Evolutionary conservation across 805 yeast species (phyloP).

Genomic region (Lachancea sp.): DNA sequence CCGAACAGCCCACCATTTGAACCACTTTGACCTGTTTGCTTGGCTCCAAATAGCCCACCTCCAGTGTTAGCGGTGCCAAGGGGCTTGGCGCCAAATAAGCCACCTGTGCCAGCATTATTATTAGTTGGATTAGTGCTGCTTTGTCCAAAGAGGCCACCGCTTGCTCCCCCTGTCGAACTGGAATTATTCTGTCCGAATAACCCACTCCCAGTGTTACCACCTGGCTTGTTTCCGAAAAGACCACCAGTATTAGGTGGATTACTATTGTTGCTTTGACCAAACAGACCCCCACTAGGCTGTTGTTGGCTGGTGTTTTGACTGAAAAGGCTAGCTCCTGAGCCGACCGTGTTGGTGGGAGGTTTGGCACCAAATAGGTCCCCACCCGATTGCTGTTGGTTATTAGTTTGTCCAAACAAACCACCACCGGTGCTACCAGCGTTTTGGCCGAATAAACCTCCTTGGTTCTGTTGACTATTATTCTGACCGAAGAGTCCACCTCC

Average conservation of each 20-base stretch:
- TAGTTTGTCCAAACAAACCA: conserved; percentile 33
- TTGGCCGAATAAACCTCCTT: conserved; percentile 9
- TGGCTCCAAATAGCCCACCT: conserved; percentile 28
- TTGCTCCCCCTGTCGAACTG: conserved; percentile 18
- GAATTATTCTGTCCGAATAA: conserved; percentile 26
- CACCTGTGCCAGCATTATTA: conserved; percentile 31
- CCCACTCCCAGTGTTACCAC: conserved; percentile 22
- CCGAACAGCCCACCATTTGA: conserved; percentile 38
- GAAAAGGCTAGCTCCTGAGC: conserved; percentile 32
- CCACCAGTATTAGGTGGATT: conserved; percentile 25
- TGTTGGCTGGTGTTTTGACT: conserved; percentile 30
- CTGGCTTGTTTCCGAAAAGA: conserved; percentile 31
- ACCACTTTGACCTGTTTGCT: conserved; percentile 15
- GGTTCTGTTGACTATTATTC: conserved; percentile 19
- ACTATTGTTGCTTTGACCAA: conserved; percentile 32
- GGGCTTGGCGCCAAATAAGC: conserved; percentile 44
- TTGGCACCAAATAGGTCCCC: conserved; percentile 40
- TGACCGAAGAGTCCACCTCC: conserved; percentile 37
- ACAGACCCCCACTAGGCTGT: conserved; percentile 33
- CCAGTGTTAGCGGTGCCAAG: conserved; percentile 21
- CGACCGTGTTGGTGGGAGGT: conserved; percentile 26
- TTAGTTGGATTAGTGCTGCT: conserved; percentile 16
- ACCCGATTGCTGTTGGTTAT: conserved; percentile 7
- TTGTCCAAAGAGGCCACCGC: conserved; percentile 26
- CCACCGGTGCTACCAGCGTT: conserved; percentile 22